Evolutionary conservation across 768 basidiomycete species (phyloP).

Genomic region (Agaricus sinodeliciosus): DNA sequence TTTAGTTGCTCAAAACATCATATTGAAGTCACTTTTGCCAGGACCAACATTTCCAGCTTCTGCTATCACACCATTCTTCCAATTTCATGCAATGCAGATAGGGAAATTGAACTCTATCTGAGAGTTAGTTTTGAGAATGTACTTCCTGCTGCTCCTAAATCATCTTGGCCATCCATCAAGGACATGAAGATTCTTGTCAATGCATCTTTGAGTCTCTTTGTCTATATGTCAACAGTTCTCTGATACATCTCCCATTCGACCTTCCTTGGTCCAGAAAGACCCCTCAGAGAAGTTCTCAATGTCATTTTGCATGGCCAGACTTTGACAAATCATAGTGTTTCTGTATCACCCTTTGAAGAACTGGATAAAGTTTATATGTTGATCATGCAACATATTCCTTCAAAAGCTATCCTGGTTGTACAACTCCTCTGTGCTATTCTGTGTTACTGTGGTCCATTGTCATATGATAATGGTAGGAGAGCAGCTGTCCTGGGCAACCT

Average conservation of each 20-base stretch:
- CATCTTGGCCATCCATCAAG: constrained; percentile 11
- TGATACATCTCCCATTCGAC: constrained; percentile 15
- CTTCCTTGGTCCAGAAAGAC: constrained; percentile 3
- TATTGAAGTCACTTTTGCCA: neutral
- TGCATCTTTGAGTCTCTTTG: constrained; percentile 18
- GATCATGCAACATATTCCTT: constrained; percentile 5
- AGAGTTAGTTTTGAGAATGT: neutral
- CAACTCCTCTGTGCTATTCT: constrained; percentile 16
- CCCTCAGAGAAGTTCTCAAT: neutral
- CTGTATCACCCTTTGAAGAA: constrained; percentile 2
- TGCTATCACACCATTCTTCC: neutral
- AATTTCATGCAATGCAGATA: neutral
- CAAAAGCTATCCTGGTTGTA: constrained; percentile 9
- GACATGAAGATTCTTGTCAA: constrained; percentile 12
- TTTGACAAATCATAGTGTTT: neutral
- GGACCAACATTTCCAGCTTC: neutral
- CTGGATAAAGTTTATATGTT: constrained; percentile 14
- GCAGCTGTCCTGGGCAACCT: neutral
- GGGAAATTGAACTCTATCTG: constrained; percentile 9
- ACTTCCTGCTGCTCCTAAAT: neutral
- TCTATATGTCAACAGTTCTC: constrained; percentile 20
- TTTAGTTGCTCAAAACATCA: constrained; percentile 3
- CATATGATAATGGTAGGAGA: neutral
- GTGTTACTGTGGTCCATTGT: neutral
- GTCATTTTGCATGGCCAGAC: neutral